Conservation (phyloP, 768 basidiomycete genomes). For the Phanerodontia chrysosporium region DNA sequence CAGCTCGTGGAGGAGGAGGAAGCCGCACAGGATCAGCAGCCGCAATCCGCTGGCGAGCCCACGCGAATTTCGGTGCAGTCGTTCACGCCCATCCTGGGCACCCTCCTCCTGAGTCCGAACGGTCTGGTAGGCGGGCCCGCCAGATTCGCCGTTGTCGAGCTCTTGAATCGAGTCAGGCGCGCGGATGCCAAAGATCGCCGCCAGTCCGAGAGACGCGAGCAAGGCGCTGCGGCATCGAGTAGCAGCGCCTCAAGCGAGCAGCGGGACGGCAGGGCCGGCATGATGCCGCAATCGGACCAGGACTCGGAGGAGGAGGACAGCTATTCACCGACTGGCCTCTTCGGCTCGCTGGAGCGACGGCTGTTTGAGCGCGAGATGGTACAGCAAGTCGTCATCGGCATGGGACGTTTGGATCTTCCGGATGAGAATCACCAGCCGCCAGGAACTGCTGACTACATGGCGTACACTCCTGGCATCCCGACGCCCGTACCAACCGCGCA, state of each 20-base stretch:
- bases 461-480: constrained; percentile 11
- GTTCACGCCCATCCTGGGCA: constrained; percentile 90
- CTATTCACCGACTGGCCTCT: constrained; percentile 36
- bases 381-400: constrained; percentile 84
- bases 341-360: constrained; percentile 50
- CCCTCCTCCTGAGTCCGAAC: constrained; percentile 80
- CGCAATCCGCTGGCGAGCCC: constrained; percentile 4
- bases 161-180: constrained; percentile 65
- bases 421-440: constrained; percentile 14
- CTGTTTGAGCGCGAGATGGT: constrained; percentile 80
- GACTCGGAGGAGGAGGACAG: constrained; percentile 28
- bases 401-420: constrained; percentile 60
- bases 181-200: constrained; percentile 41
- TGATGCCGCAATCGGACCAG: not conserved
- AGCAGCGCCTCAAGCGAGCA: not conserved
- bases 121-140: constrained; percentile 67
- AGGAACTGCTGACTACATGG: constrained; percentile 3
- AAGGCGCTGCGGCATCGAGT: not conserved
- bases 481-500: constrained; percentile 5
- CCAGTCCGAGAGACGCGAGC: not conserved
- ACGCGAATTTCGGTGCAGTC: constrained; percentile 70
- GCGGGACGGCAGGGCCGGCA: not conserved
- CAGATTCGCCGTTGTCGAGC: constrained; percentile 71
- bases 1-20: constrained; percentile 24
- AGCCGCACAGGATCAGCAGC: not conserved